Base-by-base conservation (phyloP, 1,139 yeast species). In the Yamadazyma taylorii region DNA sequence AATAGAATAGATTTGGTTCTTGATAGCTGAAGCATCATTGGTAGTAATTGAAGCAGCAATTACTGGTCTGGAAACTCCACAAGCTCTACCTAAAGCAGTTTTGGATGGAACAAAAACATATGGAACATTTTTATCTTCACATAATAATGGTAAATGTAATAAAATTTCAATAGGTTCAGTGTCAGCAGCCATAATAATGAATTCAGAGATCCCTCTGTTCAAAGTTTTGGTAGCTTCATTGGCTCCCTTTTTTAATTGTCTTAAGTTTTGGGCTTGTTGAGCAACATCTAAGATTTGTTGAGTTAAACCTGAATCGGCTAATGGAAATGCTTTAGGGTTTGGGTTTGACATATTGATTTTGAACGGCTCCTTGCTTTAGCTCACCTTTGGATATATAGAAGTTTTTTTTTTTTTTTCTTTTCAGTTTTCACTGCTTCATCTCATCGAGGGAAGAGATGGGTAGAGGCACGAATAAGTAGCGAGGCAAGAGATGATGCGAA, bases 161-260 rank as follows among this genome's bases (percentile, higher is more conserved):
- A 94, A 84, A 68, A 94, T 92, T 76, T 94, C 98, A 62, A 94
- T 90, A 58, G 99, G 99, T 71, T 92, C 96, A 57, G 98, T 88
- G 67, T 94, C 98, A 57, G 98, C 99, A 55, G 98, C 98, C 97
- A 94, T 89, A 74, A 94, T 88, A 71, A 94, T 90, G 79, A 94
- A 92, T 75, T 92, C 98, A 57, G 97, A 86, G 61, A 94, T 92
- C 81, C 98, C 98, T 78, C 98, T 88, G 85, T 94, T 92, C 73
- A 92, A 81, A 58, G 98, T 92, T 80, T 94, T 92, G 75, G 98
- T 94, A 58, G 98, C 96, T 75, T 92, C 99, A 69, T 94, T 92
- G 52, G 98, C 98, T 70, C 99, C 99, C 73, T 92, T 92, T 81
- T 94, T 92, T 69, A 92, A 82, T 74, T 94, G 99, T 78, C 97